Conservation (phyloP, 2,329 filamentous ascomycete genomes). For the Aspergillus versicolor region DNA sequence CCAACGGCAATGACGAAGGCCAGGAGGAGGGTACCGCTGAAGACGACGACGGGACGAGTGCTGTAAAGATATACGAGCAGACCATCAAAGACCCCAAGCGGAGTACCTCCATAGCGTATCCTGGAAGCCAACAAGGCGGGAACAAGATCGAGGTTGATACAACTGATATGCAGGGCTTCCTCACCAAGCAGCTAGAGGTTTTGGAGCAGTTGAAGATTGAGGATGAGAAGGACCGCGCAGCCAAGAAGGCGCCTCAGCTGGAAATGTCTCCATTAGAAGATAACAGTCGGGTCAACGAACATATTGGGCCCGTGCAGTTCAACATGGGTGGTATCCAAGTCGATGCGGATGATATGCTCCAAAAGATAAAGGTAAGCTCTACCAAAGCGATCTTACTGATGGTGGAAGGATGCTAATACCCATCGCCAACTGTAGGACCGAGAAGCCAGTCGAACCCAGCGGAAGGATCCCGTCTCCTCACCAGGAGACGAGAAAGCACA, state of each 20-base stretch:
- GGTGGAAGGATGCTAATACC: constrained; percentile 10
- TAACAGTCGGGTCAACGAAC: constrained; percentile 61
- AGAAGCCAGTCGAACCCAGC: constrained; percentile 41
- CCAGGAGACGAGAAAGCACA: constrained; percentile 52
- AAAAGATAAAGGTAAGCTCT: constrained; percentile 70
- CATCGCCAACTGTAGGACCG: constrained; percentile 35
- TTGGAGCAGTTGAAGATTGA: constrained; percentile 66
- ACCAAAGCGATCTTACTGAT: neutral
- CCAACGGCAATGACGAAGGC: constrained; percentile 27
- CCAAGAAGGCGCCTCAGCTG: constrained; percentile 33
- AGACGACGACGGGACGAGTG: constrained; percentile 50
- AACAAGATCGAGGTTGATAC: constrained; percentile 60
- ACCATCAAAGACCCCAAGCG: constrained; percentile 74
- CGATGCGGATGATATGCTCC: constrained; percentile 89
- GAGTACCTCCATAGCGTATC: constrained; percentile 56
- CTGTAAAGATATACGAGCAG: constrained; percentile 73
- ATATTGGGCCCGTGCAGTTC: constrained; percentile 93
- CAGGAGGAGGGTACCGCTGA: constrained; percentile 18
- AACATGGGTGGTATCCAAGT: constrained; percentile 98
- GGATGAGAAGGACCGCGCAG: constrained; percentile 48
- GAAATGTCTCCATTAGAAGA: constrained; percentile 39
- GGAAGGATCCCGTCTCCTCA: constrained; percentile 33
- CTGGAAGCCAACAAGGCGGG: constrained; percentile 46
- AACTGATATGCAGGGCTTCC: constrained; percentile 75
- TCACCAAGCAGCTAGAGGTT: constrained; percentile 70